Percentiles rank a stretch among this genome's conserved stretches.
Conservation (phyloP, 495 filamentous ascomycete genomes). For the Neurospora hispaniola region DNA sequence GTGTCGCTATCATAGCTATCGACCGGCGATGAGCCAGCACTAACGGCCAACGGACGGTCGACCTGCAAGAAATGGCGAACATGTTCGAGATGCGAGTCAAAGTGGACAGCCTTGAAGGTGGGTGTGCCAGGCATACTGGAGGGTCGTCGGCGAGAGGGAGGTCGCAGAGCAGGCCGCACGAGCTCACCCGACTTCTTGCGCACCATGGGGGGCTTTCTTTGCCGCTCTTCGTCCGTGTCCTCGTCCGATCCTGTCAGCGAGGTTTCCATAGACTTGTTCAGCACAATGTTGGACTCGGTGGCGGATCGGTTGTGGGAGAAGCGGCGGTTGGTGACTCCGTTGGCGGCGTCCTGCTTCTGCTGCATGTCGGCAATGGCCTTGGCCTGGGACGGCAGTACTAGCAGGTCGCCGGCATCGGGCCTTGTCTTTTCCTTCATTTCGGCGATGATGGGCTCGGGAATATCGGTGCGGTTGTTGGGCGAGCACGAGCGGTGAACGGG, state of each 20-base stretch:
- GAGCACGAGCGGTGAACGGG: constrained; percentile 55
- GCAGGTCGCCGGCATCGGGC: constrained; percentile 21
- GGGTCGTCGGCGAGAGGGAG: constrained; percentile 64
- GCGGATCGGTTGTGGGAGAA: constrained; percentile 72
- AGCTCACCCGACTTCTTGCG: constrained; percentile 97
- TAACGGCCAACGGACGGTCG: constrained; percentile 87
- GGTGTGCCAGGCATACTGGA: constrained; percentile 97
- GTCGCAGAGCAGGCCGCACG: constrained; percentile 82
- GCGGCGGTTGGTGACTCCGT: constrained; percentile 19
- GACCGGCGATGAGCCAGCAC: constrained; percentile 87
- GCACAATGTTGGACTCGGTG: constrained; percentile 60
- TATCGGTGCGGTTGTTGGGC: constrained; percentile 33
- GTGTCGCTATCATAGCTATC: constrained; percentile 70
- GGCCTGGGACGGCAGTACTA: constrained; percentile 23
- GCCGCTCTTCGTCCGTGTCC: constrained; percentile 51
- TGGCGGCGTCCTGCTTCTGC: constrained; percentile 23
- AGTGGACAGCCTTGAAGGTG: constrained; percentile 93
- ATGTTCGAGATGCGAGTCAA: constrained; percentile 88
- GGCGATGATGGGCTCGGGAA: constrained; percentile 6
- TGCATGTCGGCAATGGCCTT: constrained; percentile 27
- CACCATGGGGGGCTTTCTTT: constrained; percentile 70
- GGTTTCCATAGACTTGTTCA: constrained; percentile 42
- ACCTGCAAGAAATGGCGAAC: constrained; percentile 90
- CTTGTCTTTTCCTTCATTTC: background rate
- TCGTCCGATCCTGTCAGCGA: constrained; percentile 51